Evolutionary conservation across 192 early-diverging fungal species (phyloP).

Genomic region (Backusella liffmaniae): DNA sequence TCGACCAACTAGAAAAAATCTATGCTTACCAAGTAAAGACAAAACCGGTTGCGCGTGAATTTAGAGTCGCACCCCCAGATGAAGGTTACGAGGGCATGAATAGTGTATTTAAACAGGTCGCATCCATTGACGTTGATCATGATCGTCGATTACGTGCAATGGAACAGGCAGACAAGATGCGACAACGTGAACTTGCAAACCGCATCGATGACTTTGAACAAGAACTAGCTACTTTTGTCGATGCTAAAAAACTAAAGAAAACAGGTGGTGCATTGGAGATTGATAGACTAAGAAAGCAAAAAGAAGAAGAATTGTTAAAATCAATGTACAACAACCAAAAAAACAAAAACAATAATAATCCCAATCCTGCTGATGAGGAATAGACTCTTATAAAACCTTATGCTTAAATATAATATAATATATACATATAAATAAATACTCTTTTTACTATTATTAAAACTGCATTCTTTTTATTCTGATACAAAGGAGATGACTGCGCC

Average conservation of each 20-base stretch:
- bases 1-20: slow-evolving; percentile 62
- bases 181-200: slow-evolving; percentile 65
- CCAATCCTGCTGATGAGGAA: not conserved
- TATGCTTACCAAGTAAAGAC: slow-evolving; percentile 52
- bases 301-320: slow-evolving; percentile 63
- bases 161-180: slow-evolving; percentile 60
- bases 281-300: slow-evolving; percentile 67
- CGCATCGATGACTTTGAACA: slow-evolving; percentile 77
- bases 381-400: not conserved
- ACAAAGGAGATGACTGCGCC: not conserved
- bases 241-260: slow-evolving; percentile 62
- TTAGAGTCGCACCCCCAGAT: slow-evolving; percentile 53
- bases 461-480: not conserved
- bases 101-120: slow-evolving; percentile 68
- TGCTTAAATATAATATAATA: not conserved
- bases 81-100: slow-evolving; percentile 65
- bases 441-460: not conserved
- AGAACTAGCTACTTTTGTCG: slow-evolving; percentile 68
- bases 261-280: slow-evolving; percentile 75
- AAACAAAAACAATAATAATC: not conserved
- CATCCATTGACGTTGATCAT: slow-evolving; percentile 66
- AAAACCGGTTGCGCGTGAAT: slow-evolving; percentile 40
- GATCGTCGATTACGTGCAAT: slow-evolving; percentile 64
- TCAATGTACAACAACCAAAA: slow-evolving; percentile 34
- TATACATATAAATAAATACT: too few relatives aligned